Evolutionary conservation across 352 stramenopile species (phyloP).

Genomic region (Phytophthora lateralis): DNA sequence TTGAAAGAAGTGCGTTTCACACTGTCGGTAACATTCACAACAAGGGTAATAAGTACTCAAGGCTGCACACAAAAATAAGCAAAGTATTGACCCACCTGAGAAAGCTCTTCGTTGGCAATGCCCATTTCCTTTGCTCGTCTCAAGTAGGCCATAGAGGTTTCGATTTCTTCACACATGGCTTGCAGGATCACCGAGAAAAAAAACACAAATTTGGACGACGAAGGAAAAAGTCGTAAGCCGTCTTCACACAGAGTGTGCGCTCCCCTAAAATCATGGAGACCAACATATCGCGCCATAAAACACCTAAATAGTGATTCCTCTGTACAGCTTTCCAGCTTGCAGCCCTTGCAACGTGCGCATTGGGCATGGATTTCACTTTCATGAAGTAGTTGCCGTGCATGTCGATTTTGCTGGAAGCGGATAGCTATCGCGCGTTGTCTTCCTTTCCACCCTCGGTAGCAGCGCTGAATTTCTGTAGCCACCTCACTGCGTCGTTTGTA

Average conservation of each 20-base stretch:
- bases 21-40: constrained; percentile 27
- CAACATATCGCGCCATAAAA: constrained; percentile 56
- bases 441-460: constrained; percentile 44
- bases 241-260: constrained; percentile 44
- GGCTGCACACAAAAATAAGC: neutral
- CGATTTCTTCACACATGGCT: constrained; percentile 50
- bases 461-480: constrained; percentile 43
- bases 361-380: constrained; percentile 29
- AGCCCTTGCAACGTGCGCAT: constrained; percentile 34
- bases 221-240: constrained; percentile 42
- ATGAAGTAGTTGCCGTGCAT: constrained; percentile 31
- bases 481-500: constrained; percentile 34
- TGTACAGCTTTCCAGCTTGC: constrained; percentile 34
- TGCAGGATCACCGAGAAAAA: constrained; percentile 50
- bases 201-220: constrained; percentile 44
- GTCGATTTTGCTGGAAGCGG: constrained; percentile 50
- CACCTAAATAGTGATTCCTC: constrained; percentile 52
- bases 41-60: neutral
- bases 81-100: constrained; percentile 33
- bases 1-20: constrained; percentile 51
- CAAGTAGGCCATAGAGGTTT: constrained; percentile 39
- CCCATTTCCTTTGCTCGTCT: constrained; percentile 27
- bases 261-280: constrained; percentile 51
- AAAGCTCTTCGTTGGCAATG: constrained; percentile 35
- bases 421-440: constrained; percentile 26